Conservation (phyloP, 176 grass and related monocot species). For the Puya raimondii region DNA sequence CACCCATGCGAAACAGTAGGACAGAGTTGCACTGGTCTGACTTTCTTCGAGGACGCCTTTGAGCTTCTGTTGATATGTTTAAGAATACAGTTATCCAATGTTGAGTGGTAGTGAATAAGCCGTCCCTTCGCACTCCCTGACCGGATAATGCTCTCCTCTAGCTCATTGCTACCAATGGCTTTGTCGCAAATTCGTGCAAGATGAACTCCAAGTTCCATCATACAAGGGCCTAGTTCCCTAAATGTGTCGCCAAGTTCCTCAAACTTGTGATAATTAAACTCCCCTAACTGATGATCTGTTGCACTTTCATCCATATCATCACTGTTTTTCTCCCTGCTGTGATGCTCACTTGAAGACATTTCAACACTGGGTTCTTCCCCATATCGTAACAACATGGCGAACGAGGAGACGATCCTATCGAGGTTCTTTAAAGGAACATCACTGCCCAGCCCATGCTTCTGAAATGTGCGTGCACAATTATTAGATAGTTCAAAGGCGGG, state of each 20-base stretch:
- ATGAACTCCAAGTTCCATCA: conserved; percentile 77
- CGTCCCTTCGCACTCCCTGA: conserved; percentile 70
- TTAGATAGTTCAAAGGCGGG: conserved; percentile 7
- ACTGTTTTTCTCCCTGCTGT: background rate
- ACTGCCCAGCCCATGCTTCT: conserved; percentile 83
- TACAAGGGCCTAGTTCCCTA: conserved; percentile 50
- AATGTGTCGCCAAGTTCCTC: conserved; percentile 37
- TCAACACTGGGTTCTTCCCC: conserved; percentile 11
- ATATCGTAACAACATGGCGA: conserved; percentile 38
- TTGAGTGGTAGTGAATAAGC: conserved; percentile 82
- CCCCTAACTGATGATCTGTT: background rate
- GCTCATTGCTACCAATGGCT: conserved; percentile 33
- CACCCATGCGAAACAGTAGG: background rate
- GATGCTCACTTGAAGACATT: background rate
- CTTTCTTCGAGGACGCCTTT: conserved; percentile 12
- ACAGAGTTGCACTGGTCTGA: background rate
- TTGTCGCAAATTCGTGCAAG: conserved; percentile 65
- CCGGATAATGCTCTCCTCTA: conserved; percentile 56
- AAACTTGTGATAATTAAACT: conserved; percentile 23
- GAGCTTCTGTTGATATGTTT: conserved; percentile 26
- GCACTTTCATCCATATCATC: background rate
- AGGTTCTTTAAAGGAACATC: conserved; percentile 73
- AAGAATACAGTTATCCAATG: conserved; percentile 49
- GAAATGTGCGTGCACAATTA: conserved; percentile 13
- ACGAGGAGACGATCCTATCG: conserved; percentile 52